Evolutionary conservation across 495 filamentous ascomycete species (phyloP).

Genomic region (Xylaria intraflava): DNA sequence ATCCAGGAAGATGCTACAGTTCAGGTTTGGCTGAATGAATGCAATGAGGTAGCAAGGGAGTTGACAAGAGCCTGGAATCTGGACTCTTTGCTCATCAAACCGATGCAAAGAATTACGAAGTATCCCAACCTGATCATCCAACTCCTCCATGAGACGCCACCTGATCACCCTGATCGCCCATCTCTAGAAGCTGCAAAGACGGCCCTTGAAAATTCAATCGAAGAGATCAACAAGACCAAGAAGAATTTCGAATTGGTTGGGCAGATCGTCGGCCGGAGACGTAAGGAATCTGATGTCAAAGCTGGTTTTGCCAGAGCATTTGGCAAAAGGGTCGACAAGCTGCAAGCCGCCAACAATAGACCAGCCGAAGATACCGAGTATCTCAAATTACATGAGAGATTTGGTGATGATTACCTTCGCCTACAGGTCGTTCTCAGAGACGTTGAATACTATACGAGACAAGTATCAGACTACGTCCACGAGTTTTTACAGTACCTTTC

Average conservation of each 20-base stretch:
- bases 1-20: constrained; percentile 70
- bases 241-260: constrained; percentile 84
- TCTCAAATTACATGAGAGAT: constrained; percentile 64
- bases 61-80: constrained; percentile 90
- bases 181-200: constrained; percentile 56
- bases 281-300: constrained; percentile 84
- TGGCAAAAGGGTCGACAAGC: constrained; percentile 74
- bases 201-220: constrained; percentile 61
- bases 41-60: constrained; percentile 77
- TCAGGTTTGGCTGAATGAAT: constrained; percentile 86
- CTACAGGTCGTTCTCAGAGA: constrained; percentile 87
- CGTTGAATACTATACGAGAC: constrained; percentile 75
- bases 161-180: constrained; percentile 72
- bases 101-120: constrained; percentile 84
- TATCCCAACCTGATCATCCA: constrained; percentile 80
- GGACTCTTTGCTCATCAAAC: constrained; percentile 90
- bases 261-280: constrained; percentile 76
- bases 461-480: constrained; percentile 61
- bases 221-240: constrained; percentile 88
- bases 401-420: constrained; percentile 80
- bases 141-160: constrained; percentile 69
- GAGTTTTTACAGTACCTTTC: constrained; percentile 63
- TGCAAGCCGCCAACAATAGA: constrained; percentile 53
- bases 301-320: constrained; percentile 79
- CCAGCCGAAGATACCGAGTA: constrained; percentile 75